Evolutionary conservation across 768 basidiomycete genomes (phyloP).

Genomic region (Termitomyces sp.): DNA sequence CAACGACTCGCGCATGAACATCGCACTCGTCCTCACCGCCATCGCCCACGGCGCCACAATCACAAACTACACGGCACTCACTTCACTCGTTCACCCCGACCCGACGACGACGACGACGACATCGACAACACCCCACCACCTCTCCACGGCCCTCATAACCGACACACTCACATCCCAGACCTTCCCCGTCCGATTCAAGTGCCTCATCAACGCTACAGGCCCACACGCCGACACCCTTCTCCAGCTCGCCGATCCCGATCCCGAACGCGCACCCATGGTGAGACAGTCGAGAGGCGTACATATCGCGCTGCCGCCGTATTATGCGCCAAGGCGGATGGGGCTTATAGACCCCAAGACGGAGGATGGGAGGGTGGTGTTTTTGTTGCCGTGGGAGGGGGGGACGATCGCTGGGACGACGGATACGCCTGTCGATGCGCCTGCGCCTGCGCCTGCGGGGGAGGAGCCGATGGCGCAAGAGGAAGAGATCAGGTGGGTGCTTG

Average conservation of each 20-base stretch:
- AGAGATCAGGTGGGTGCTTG: constrained; percentile 95
- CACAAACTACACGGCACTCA: constrained; percentile 89
- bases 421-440: constrained; percentile 80
- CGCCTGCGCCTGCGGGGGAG: constrained; percentile 63
- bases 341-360: constrained; percentile 93
- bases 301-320: constrained; percentile 96
- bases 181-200: constrained; percentile 82
- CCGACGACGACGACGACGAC: constrained; percentile 12
- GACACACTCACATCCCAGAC: constrained; percentile 60
- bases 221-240: constrained; percentile 89
- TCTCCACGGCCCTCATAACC: constrained; percentile 32
- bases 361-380: constrained; percentile 97
- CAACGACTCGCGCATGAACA: constrained; percentile 98
- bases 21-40: constrained; percentile 91
- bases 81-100: constrained; percentile 63
- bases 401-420: constrained; percentile 98
- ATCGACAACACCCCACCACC: constrained; percentile 10
- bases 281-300: constrained; percentile 92
- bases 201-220: constrained; percentile 95
- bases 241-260: constrained; percentile 57
- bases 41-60: constrained; percentile 87
- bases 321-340: constrained; percentile 93
- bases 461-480: constrained; percentile 87
- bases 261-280: constrained; percentile 80
- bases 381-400: constrained; percentile 98